These are phyloP conservation scores for Nemania sp. DNA, from an alignment of 2,329 filamentous ascomycete genomes.

Conservation along the genomic window DNA sequence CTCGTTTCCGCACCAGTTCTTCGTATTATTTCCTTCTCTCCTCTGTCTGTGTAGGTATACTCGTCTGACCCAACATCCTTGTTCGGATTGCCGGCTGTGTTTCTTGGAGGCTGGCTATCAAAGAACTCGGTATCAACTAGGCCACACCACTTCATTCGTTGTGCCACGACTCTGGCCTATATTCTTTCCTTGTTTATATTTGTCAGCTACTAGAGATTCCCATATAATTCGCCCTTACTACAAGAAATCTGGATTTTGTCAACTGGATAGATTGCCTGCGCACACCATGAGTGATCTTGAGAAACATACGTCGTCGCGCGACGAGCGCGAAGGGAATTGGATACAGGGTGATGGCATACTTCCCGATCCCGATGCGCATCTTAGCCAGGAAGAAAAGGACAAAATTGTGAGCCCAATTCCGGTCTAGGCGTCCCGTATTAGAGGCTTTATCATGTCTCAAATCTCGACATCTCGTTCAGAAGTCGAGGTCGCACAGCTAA, in stretches of 20 bases:
- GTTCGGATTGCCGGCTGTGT: background rate
- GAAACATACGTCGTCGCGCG: conserved; percentile 44
- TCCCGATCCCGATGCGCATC: conserved; percentile 67
- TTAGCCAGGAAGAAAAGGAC: conserved; percentile 67
- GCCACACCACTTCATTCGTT: conserved; percentile 3
- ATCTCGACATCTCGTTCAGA: background rate
- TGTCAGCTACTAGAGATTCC: background rate
- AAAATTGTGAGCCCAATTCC: conserved; percentile 59
- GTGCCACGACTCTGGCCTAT: background rate
- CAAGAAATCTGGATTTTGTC: conserved; percentile 1
- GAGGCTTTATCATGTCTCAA: conserved; percentile 5
- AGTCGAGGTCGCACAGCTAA: conserved; percentile 35
- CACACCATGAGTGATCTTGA: conserved; percentile 49
- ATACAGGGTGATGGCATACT: conserved; percentile 40
- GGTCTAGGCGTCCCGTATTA: background rate
- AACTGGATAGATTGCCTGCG: background rate
- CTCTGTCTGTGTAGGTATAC: conserved; percentile 11
- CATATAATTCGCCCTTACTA: background rate
- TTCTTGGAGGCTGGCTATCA: conserved; percentile 7
- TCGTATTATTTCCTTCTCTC: conserved; percentile 8
- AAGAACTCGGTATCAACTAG: conserved; percentile 3
- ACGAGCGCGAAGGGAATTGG: conserved; percentile 37
- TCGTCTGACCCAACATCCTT: background rate
- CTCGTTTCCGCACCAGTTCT: conserved; percentile 11
- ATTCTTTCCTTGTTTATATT: conserved; percentile 1